Evolutionary conservation across 441 rosid species (phyloP).

Genomic region (Oxalis stricta): DNA sequence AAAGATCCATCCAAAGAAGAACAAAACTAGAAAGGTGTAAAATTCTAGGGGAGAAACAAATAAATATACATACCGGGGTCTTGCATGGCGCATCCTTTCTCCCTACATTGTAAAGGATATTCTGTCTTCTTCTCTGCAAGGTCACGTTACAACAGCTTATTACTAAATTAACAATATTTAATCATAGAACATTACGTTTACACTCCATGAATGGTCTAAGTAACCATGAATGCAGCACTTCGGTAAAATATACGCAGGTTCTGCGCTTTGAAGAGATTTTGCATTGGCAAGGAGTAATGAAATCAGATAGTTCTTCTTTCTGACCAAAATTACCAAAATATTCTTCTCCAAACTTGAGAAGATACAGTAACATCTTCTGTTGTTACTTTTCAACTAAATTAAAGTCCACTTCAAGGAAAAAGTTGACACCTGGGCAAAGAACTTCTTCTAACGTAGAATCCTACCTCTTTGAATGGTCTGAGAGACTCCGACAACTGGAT

Average conservation of each 20-base stretch:
- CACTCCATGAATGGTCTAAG: not conserved
- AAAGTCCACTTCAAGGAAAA: not conserved
- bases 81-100: constrained; percentile 24
- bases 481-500: constrained; percentile 24
- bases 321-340: not conserved
- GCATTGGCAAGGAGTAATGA: not conserved
- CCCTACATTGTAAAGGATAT: constrained; percentile 28
- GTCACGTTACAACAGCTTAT: constrained; percentile 13
- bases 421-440: not conserved
- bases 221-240: not conserved
- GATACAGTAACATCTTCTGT: not conserved
- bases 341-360: not conserved
- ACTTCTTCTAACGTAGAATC: constrained; percentile 11
- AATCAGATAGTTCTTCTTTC: not conserved
- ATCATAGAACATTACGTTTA: not conserved
- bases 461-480: constrained; percentile 44
- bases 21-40: too few species aligned
- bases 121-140: constrained; percentile 48
- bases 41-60: constrained; percentile 3
- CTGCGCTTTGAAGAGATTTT: not conserved
- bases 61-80: constrained; percentile 33
- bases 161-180: not conserved
- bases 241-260: not conserved
- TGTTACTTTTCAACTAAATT: not conserved
- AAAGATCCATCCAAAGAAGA: too few species aligned